A percentile compares a stretch with the other conserved stretches of the same genome.
Evolutionary conservation across 2,329 filamentous ascomycete species (phyloP).

Genomic region (Colletotrichum tofieldiae): DNA sequence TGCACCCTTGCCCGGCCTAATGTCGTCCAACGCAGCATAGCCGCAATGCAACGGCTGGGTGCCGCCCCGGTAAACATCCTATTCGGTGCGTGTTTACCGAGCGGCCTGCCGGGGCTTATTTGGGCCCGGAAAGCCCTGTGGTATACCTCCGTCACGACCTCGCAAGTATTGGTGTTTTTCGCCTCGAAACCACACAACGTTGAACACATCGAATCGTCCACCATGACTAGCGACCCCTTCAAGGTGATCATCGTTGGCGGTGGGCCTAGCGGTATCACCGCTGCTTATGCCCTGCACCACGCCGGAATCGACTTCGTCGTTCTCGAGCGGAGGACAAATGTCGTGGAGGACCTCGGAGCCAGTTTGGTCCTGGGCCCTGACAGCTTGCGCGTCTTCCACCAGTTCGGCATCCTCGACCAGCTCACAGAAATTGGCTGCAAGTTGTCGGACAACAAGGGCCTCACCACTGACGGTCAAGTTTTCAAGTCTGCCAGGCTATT

Average conservation of each 20-base stretch:
- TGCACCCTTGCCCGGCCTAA: background rate
- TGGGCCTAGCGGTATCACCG: constrained; percentile 50
- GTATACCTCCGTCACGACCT: background rate
- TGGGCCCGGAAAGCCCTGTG: too few species aligned
- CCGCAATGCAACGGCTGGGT: background rate
- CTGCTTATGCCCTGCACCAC: constrained; percentile 50
- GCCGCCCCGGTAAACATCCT: background rate
- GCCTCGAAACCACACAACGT: background rate
- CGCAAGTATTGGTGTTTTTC: too few species aligned
- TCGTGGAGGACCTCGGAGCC: constrained; percentile 50
- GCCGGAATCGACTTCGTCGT: constrained; percentile 55
- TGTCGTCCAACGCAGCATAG: background rate
- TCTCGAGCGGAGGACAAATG: constrained; percentile 48
- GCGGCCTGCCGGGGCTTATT: too few species aligned
- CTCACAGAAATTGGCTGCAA: constrained; percentile 23
- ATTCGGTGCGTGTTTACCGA: background rate
- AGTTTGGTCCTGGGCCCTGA: constrained; percentile 49
- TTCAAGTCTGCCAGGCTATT: constrained; percentile 23
- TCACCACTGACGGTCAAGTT: constrained; percentile 12
- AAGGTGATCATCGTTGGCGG: constrained; percentile 52
- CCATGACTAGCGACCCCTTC: constrained; percentile 49
- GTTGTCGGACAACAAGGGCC: constrained; percentile 7
- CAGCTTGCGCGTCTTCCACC: constrained; percentile 50
- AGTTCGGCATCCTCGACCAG: constrained; percentile 49
- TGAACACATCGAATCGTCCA: background rate